Evolutionary conservation across 2,329 filamentous ascomycete species (phyloP).

Genomic region (Xylariaceae sp.): DNA sequence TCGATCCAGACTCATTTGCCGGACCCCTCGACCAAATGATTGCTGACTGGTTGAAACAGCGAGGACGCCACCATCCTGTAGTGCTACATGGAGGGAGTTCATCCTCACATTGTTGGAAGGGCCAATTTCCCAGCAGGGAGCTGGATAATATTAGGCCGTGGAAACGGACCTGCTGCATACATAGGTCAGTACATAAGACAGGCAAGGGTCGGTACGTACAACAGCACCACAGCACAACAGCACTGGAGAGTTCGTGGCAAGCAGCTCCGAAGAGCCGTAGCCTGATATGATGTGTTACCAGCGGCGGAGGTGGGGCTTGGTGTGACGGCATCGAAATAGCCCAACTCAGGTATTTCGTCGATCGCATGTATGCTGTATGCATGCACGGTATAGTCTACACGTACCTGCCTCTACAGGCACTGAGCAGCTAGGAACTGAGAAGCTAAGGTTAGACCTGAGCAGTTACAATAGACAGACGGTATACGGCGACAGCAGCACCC

Average conservation of each 20-base stretch:
- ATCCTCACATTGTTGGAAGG: too few species aligned
- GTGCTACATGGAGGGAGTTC: too few species aligned
- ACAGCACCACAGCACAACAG: conserved; percentile 11
- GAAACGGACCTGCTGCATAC: neutral
- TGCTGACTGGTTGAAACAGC: too few species aligned
- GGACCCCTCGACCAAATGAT: too few species aligned
- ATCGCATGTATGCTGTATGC: conserved; percentile 8
- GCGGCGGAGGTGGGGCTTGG: conserved; percentile 27
- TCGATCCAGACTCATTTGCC: too few species aligned
- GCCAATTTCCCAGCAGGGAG: too few species aligned
- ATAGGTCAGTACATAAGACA: neutral
- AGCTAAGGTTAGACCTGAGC: too few species aligned
- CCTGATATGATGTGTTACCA: conserved; percentile 40
- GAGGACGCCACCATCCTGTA: too few species aligned
- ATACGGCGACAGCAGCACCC: conserved; percentile 7
- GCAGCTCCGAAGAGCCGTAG: conserved; percentile 43
- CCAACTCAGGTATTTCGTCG: conserved; percentile 10
- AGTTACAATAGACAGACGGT: neutral
- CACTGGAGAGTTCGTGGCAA: conserved; percentile 33
- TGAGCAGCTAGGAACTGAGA: too few species aligned
- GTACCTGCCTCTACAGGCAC: conserved; percentile 11
- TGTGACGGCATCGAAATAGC: conserved; percentile 28
- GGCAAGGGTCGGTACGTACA: neutral
- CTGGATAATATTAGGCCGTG: too few species aligned
- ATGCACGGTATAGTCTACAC: too few species aligned